These are phyloP conservation scores for Apiotrichum gracile DNA, from an alignment of 1,284 basidiomycete genomes.

Conservation along the genomic window DNA sequence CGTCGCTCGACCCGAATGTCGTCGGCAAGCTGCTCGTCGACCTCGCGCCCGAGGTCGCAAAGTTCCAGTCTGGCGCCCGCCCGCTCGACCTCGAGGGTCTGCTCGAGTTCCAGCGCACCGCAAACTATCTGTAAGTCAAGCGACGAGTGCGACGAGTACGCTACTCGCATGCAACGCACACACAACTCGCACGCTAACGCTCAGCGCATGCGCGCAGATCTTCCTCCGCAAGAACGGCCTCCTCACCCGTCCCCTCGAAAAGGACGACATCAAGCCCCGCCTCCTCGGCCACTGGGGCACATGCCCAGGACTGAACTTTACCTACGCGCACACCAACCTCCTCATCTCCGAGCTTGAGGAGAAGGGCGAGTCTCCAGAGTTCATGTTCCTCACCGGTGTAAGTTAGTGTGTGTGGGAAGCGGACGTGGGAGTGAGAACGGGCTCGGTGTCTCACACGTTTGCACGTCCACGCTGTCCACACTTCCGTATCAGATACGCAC, in stretches of 20 bases:
- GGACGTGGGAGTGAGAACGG: not conserved
- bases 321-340: conserved; percentile 73
- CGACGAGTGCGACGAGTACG: not conserved
- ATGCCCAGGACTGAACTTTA: conserved; percentile 63
- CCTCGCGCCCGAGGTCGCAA: conserved; percentile 33
- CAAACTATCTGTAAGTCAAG: conserved; percentile 41
- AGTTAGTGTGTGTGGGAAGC: conserved; percentile 7
- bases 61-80: conserved; percentile 16
- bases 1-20: conserved; percentile 34
- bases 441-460: not conserved
- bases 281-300: conserved; percentile 56
- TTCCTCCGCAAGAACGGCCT: conserved; percentile 71
- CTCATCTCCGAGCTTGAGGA: conserved; percentile 57
- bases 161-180: not conserved
- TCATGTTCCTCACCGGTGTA: conserved; percentile 57
- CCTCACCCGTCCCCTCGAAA: conserved; percentile 56
- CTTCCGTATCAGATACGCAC: not conserved
- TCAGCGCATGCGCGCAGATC: conserved; percentile 54
- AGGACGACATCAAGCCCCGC: conserved; percentile 68
- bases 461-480: not conserved
- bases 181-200: not conserved
- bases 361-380: conserved; percentile 36
- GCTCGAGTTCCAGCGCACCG: conserved; percentile 45
- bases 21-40: conserved; percentile 45
- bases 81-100: conserved; percentile 44